phyloP scores from a whole-genome alignment of 1,139 yeast species.

The Saccharomyces hybrid region DNA sequence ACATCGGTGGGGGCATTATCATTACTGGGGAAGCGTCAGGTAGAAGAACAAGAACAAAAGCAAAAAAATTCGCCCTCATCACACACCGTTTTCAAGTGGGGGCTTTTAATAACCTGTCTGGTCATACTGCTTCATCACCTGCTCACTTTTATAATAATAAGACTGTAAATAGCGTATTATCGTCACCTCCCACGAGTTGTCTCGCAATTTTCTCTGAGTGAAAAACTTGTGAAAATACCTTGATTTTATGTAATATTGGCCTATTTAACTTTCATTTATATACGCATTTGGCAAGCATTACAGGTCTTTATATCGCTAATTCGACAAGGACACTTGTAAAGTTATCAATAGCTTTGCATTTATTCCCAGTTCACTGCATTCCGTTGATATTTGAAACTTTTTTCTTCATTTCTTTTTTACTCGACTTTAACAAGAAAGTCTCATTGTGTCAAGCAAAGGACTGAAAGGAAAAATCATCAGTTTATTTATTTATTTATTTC shows the following conservation, averaged over 20 bases:
- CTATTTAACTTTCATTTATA: not conserved
- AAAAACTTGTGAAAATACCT: constrained; percentile 1
- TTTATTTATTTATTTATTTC: not conserved
- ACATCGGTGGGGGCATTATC: too few species aligned
- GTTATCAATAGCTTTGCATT: not conserved
- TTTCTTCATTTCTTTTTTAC: not conserved
- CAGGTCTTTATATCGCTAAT: not conserved
- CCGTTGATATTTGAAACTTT: not conserved
- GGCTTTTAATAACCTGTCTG: not conserved
- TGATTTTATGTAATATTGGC: not conserved
- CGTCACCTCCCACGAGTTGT: not conserved
- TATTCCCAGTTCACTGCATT: not conserved
- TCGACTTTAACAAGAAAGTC: not conserved
- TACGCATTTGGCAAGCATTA: not conserved
- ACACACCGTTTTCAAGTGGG: not conserved
- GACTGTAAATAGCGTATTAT: not conserved
- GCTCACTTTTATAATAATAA: not conserved
- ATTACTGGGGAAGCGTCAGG: not conserved
- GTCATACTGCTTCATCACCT: not conserved
- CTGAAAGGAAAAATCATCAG: not conserved
- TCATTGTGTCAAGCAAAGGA: not conserved
- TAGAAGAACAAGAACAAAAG: not conserved
- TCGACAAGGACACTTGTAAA: not conserved
- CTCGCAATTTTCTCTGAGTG: not conserved
- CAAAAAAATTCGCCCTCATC: not conserved